Evolutionary conservation across 768 basidiomycete genomes (phyloP).

Genomic region (Tulasnella sp.): DNA sequence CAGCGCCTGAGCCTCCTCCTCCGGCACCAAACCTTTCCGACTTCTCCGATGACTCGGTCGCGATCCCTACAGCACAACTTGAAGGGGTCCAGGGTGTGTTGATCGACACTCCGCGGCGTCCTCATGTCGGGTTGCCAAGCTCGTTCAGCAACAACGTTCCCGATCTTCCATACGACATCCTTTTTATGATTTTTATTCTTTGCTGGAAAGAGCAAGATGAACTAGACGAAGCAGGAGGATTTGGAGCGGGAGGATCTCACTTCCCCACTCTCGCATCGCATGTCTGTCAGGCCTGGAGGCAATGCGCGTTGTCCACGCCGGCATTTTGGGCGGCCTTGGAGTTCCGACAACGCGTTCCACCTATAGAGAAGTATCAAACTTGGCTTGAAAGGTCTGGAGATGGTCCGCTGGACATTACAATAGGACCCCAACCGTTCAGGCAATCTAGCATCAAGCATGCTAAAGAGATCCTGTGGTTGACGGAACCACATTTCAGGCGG

Average conservation of each 20-base stretch:
- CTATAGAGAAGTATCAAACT: not conserved
- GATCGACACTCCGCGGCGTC: too few species aligned
- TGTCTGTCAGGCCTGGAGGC: not conserved
- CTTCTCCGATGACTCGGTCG: too few species aligned
- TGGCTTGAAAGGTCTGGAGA: not conserved
- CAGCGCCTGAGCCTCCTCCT: too few species aligned
- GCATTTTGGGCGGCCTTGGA: not conserved
- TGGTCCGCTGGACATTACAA: not conserved
- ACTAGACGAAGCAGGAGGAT: not conserved
- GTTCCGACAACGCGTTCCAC: not conserved
- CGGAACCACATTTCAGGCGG: not conserved
- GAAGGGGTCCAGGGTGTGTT: too few species aligned
- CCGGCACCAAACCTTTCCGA: too few species aligned
- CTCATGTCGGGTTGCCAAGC: too few species aligned
- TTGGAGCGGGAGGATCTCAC: not conserved
- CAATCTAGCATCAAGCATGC: not conserved
- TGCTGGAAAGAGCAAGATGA: not conserved
- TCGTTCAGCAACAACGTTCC: too few species aligned
- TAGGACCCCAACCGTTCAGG: not conserved
- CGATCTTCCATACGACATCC: not conserved
- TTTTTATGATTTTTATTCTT: not conserved
- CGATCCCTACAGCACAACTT: too few species aligned
- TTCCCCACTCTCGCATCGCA: not conserved
- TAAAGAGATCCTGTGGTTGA: not conserved
- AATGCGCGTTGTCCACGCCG: conserved; percentile 36